phyloP scores from a whole-genome alignment of 352 stramenopile genomes.

The Globisporangium uncinulatum region DNA sequence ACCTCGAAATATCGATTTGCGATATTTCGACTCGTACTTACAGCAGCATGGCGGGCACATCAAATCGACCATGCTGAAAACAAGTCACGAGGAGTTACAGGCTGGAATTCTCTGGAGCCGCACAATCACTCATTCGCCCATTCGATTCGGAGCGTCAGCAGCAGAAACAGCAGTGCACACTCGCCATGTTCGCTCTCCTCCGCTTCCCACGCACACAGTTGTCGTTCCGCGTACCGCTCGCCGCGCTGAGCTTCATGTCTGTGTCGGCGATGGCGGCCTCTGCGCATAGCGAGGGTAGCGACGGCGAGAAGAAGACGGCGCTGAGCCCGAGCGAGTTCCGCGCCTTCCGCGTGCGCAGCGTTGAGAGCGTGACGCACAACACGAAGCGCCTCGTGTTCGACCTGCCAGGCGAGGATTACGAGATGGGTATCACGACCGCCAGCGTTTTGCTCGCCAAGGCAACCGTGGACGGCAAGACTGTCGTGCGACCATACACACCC shows the following conservation, averaged over 20 bases:
- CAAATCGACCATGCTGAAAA: not conserved
- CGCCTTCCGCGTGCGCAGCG: conserved; percentile 65
- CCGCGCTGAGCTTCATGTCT: conserved; percentile 34
- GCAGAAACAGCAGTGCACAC: no score
- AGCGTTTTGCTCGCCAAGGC: conserved; percentile 63
- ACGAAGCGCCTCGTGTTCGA: conserved; percentile 77
- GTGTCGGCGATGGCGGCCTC: conserved; percentile 24
- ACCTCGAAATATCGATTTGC: not conserved
- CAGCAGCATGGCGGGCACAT: not conserved
- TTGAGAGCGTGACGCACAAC: conserved; percentile 70
- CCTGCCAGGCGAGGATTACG: conserved; percentile 45
- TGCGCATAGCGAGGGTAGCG: conserved; percentile 17
- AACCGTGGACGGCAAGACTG: conserved; percentile 65
- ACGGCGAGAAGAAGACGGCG: conserved; percentile 33
- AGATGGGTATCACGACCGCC: conserved; percentile 57
- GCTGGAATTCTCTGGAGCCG: not conserved
- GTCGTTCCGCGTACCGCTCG: conserved; percentile 25
- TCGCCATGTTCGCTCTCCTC: conserved; percentile 23
- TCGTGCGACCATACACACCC: conserved; percentile 87
- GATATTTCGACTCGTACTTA: not conserved
- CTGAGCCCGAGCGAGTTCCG: conserved; percentile 62
- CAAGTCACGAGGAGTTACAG: not conserved
- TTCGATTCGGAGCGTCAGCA: not conserved
- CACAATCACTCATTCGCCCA: not conserved
- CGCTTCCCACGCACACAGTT: conserved; percentile 39